These are phyloP conservation scores for Neonectria hederae DNA, from an alignment of 2,329 filamentous ascomycete genomes.

Conservation along the genomic window DNA sequence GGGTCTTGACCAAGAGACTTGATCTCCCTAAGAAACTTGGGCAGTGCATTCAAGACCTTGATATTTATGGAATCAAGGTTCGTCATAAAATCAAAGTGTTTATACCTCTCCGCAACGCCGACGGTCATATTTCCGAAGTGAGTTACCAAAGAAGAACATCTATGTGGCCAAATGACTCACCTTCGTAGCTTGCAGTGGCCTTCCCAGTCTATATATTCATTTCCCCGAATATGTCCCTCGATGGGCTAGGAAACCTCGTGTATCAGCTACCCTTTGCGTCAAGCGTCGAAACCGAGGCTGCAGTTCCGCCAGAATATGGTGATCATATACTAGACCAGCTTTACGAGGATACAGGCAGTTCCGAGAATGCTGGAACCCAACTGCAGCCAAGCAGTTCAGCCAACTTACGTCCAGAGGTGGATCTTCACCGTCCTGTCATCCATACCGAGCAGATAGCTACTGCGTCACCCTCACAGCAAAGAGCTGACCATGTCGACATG, in stretches of 20 bases:
- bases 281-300: conserved; percentile 63
- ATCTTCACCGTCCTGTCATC: conserved; percentile 55
- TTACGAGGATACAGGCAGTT: conserved; percentile 86
- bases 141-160: conserved; percentile 27
- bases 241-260: conserved; percentile 83
- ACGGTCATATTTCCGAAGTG: conserved; percentile 91
- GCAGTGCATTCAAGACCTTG: conserved; percentile 87
- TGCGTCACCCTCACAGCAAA: not conserved
- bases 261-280: conserved; percentile 60
- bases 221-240: conserved; percentile 87
- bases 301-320: conserved; percentile 89
- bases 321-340: conserved; percentile 90
- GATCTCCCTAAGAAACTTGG: conserved; percentile 82
- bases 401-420: conserved; percentile 58
- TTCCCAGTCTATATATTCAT: conserved; percentile 93
- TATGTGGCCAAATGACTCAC: not conserved
- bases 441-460: conserved; percentile 49
- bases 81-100: conserved; percentile 91
- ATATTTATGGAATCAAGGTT: conserved; percentile 87
- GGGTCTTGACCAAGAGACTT: conserved; percentile 66
- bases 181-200: conserved; percentile 76
- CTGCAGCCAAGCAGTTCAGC: conserved; percentile 79
- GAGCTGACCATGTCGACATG: no score
- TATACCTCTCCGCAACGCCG: conserved; percentile 89
- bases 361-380: conserved; percentile 74